A percentile compares a stretch with the other conserved stretches of the same genome.
phyloP scores from a whole-genome alignment of 139 green algal species.

The Picochlorum sp. region DNA sequence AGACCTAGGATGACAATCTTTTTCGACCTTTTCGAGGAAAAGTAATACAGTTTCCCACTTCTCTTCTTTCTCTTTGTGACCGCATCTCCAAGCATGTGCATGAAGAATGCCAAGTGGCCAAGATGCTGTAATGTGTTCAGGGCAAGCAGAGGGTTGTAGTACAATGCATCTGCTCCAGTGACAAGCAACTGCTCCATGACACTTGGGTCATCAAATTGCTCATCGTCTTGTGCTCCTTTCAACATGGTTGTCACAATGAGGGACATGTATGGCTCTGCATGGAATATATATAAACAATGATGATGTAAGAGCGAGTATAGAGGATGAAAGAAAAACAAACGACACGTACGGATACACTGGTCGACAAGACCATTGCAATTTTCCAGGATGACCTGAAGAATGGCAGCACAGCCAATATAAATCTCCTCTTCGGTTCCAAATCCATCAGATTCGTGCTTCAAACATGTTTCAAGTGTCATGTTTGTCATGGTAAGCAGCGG shows the following conservation, averaged over 20 bases:
- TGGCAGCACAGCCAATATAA: conserved; percentile 57
- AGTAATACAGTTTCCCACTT: conserved; percentile 52
- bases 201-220: background rate
- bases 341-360: conserved; percentile 54
- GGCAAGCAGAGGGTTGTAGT: conserved; percentile 79
- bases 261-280: conserved; percentile 21
- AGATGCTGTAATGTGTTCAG: conserved; percentile 49
- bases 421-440: conserved; percentile 5
- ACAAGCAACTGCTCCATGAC: conserved; percentile 57
- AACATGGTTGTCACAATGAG: conserved; percentile 13
- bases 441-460: conserved; percentile 41
- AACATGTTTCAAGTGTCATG: conserved; percentile 12
- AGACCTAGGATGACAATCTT: conserved; percentile 70
- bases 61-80: conserved; percentile 29
- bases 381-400: conserved; percentile 78
- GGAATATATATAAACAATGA: background rate
- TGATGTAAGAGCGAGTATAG: background rate
- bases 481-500: conserved; percentile 6
- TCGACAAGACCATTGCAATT: conserved; percentile 71
- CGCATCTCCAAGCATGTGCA: conserved; percentile 21
- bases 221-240: background rate
- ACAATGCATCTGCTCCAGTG: conserved; percentile 73
- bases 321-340: background rate
- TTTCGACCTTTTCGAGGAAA: conserved; percentile 61
- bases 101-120: conserved; percentile 19